Base-by-base conservation (phyloP, 305 asterid species). In the Andrographis paniculata region DNA sequence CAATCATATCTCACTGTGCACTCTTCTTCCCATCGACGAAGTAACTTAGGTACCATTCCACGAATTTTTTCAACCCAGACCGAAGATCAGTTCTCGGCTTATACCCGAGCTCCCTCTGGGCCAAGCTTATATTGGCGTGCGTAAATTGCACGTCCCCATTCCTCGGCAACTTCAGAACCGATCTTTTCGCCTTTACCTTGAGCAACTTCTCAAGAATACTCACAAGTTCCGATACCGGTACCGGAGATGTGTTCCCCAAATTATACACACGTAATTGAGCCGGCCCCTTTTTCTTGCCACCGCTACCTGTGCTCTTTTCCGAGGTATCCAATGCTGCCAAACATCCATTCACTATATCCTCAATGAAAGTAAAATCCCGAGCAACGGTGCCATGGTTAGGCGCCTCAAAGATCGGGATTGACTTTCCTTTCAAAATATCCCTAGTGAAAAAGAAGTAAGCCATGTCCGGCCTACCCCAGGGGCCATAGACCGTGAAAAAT, bases 401-500 rank as follows among this genome's bases (percentile, higher is more conserved):
- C 0, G 77, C 81, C 46, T 74, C 81, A 37, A 77, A 80, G 40
- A 80, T 68, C 0, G 72, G 79, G 20, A 80, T 77, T 1, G 83
- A 17, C 64, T 77, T 75, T 17, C 87, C 87, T 43, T 70, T 72
- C 63, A 72, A 57, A 27, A 80, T 80, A 65, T 80, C 84, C 67
- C 58, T 75, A 15, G 79, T 72, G 14, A 80, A 80, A 33, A 79
- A 79, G 66, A 79, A 79, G 44, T 79, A 79, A 0, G 82, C 89
- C 89, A 79, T 80, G 17, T 80, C 87, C 0, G 92, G 92, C 58
- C 92, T 67, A 2, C 92, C 92, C 92, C 87, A 74, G 1, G 92
- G 87, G 30, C 92, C 92, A 55, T 80, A 80, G 11, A 80, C 92
- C 0, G 92, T 80, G 42, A 80, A 80, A 63, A 80, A 77, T 4